A percentile compares a stretch with the other conserved stretches of the same genome.
Conservation (phyloP, 2,329 filamentous ascomycete species). For the Colletotrichum eremochloae region DNA sequence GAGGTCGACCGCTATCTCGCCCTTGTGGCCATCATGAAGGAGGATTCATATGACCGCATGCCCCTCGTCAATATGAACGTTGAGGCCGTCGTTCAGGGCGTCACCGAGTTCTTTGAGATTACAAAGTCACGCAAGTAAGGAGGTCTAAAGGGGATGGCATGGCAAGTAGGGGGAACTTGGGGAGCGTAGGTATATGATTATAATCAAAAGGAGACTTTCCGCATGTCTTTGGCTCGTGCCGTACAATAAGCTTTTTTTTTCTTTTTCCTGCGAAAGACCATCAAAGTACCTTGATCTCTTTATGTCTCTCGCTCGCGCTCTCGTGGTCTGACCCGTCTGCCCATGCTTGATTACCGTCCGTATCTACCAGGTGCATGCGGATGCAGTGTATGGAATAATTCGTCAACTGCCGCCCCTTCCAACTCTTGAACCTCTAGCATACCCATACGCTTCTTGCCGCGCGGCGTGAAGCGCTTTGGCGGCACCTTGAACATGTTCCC, state of each 20-base stretch:
- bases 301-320: background rate
- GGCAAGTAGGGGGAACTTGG: background rate
- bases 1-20: slow-evolving; percentile 82
- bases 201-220: background rate
- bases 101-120: slow-evolving; percentile 84
- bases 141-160: background rate
- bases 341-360: background rate
- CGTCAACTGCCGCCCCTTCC: slow-evolving; percentile 21
- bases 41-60: slow-evolving; percentile 87
- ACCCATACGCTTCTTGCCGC: slow-evolving; percentile 32
- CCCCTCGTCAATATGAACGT: slow-evolving; percentile 90
- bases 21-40: slow-evolving; percentile 88
- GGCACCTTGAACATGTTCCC: slow-evolving; percentile 39
- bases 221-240: background rate
- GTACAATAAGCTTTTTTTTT: background rate
- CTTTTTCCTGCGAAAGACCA: background rate
- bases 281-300: background rate
- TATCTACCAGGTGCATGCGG: background rate
- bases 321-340: background rate
- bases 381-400: slow-evolving; percentile 23
- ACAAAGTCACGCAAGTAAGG: slow-evolving; percentile 67
- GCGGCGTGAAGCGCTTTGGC: slow-evolving; percentile 39
- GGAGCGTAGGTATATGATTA: background rate
- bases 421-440: slow-evolving; percentile 5
- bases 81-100: slow-evolving; percentile 81